phyloP scores from a whole-genome alignment of 495 filamentous ascomycete species.

The Xylona heveae region DNA sequence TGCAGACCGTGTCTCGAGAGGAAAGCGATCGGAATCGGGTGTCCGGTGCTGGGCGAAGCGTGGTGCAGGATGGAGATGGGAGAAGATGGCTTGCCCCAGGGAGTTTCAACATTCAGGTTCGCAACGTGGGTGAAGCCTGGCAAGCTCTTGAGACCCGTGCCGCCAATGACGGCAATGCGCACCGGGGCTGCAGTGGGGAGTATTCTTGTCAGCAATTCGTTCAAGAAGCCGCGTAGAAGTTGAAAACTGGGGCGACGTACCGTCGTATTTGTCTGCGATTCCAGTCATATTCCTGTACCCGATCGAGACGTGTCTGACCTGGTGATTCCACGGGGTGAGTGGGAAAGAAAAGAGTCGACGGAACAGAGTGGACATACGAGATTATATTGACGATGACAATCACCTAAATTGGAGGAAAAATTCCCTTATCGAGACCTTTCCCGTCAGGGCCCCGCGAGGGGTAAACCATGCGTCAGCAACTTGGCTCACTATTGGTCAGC shows the following conservation, averaged over 20 bases:
- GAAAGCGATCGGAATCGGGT: slow-evolving; percentile 63
- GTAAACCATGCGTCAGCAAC: no score
- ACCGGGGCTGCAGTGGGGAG: slow-evolving; percentile 36
- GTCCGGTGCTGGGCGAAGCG: slow-evolving; percentile 30
- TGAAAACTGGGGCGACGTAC: background rate
- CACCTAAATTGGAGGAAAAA: no score
- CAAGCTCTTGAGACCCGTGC: slow-evolving; percentile 64
- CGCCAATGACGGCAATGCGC: slow-evolving; percentile 88
- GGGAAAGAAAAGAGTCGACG: no score
- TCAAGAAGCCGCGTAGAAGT: background rate
- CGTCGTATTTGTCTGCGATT: background rate
- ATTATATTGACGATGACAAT: no score
- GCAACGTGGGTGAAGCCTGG: slow-evolving; percentile 64
- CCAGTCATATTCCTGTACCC: slow-evolving; percentile 1
- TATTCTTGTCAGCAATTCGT: background rate
- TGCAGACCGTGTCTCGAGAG: slow-evolving; percentile 74
- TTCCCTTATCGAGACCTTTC: no score
- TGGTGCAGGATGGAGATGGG: slow-evolving; percentile 83
- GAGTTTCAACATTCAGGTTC: slow-evolving; percentile 45
- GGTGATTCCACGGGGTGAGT: no score
- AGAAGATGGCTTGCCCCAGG: slow-evolving; percentile 84
- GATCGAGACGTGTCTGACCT: background rate
- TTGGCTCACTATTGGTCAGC: no score
- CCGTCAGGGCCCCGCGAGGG: no score
- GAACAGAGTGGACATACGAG: no score